Evolutionary conservation across 495 filamentous ascomycete genomes (phyloP).

Genomic region (Articulospora tetracladia): DNA sequence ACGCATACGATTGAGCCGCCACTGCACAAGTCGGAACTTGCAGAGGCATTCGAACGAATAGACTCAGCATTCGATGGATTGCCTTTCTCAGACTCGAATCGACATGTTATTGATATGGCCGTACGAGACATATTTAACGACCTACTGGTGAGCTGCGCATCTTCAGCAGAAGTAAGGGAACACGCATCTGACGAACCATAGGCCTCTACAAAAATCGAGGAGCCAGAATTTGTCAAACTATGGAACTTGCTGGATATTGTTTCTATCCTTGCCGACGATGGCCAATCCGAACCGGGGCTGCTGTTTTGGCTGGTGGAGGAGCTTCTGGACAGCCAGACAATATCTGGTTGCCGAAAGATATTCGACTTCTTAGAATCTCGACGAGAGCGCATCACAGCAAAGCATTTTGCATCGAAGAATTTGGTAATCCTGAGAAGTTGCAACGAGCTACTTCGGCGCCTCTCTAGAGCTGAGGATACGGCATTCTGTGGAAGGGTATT

Average conservation of each 20-base stretch:
- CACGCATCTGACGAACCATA: conserved; percentile 34
- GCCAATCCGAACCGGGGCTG: conserved; percentile 79
- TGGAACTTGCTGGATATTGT: conserved; percentile 94
- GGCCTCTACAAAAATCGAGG: conserved; percentile 67
- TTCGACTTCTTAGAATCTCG: conserved; percentile 95
- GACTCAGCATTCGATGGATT: not conserved
- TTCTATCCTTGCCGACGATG: conserved; percentile 77
- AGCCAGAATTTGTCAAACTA: conserved; percentile 70
- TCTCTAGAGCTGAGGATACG: conserved; percentile 92
- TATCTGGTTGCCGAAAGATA: conserved; percentile 80
- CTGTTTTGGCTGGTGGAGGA: conserved; percentile 92
- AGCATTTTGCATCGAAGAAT: conserved; percentile 80
- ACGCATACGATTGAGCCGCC: conserved; percentile 71
- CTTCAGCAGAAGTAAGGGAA: conserved; percentile 10
- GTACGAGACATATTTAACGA: conserved; percentile 73
- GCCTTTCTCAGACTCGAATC: conserved; percentile 28
- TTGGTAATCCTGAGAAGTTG: conserved; percentile 85
- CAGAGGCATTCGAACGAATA: conserved; percentile 33
- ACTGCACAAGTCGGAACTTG: conserved; percentile 59
- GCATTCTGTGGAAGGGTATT: conserved; percentile 96
- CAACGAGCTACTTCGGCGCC: conserved; percentile 87
- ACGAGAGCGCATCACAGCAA: conserved; percentile 78
- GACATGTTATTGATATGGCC: conserved; percentile 65
- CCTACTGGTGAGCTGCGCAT: conserved; percentile 56
- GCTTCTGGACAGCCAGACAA: conserved; percentile 91